These are phyloP conservation scores for Fusarium nisikadoi DNA, from an alignment of 2,329 filamentous ascomycete species.

Conservation along the genomic window DNA sequence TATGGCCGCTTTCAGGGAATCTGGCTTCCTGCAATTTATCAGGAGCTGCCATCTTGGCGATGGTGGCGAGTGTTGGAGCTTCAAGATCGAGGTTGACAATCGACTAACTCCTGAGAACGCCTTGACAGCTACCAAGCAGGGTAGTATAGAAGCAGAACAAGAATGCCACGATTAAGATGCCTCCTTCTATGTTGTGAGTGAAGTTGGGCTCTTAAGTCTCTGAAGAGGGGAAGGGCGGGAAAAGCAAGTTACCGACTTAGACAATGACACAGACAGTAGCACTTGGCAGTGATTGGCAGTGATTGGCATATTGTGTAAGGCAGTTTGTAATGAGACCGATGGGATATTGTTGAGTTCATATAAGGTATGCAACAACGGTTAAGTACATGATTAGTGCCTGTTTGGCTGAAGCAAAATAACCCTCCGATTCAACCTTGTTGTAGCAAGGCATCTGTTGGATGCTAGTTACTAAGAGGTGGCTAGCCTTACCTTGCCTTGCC, in stretches of 20 bases:
- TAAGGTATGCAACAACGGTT: not conserved
- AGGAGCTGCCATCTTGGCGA: slow-evolving; percentile 32
- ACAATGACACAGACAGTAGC: not conserved
- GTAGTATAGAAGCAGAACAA: not conserved
- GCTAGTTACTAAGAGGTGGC: not conserved
- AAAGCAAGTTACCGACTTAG: not conserved
- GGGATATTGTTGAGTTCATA: not conserved
- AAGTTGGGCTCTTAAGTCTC: not conserved
- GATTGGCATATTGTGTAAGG: not conserved
- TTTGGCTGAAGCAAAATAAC: not conserved
- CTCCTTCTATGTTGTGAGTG: not conserved
- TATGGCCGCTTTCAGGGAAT: slow-evolving; percentile 8
- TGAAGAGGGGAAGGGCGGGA: not conserved
- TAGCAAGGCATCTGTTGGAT: not conserved
- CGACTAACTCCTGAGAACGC: not conserved
- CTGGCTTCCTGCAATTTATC: slow-evolving; percentile 29
- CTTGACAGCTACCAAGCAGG: not conserved
- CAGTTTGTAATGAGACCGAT: not conserved
- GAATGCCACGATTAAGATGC: not conserved
- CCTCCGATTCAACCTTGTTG: not conserved
- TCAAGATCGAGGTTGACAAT: not conserved
- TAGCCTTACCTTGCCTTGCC: not conserved
- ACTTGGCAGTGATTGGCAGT: slow-evolving; percentile 6
- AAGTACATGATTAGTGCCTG: not conserved
- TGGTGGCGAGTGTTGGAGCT: slow-evolving; percentile 9